Evolutionary conservation across 108 stramenopile species (phyloP).

Genomic region (Asterionellopsis glacialis): DNA sequence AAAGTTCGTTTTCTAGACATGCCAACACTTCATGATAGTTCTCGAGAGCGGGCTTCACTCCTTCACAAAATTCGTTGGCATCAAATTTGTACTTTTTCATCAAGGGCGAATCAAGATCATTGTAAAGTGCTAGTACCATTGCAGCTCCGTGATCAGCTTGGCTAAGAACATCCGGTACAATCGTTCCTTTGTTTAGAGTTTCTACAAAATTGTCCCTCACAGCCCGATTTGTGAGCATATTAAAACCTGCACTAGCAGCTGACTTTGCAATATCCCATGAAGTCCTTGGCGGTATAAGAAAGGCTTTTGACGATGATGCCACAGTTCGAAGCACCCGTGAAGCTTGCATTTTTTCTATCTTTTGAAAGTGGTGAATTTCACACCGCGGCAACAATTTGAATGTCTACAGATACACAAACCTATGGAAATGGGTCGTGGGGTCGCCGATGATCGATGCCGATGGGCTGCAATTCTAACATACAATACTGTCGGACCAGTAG

Average conservation of each 20-base stretch:
- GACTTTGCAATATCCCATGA: constrained; percentile 23
- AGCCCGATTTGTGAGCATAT: constrained; percentile 17
- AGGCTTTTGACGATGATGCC: constrained; percentile 6
- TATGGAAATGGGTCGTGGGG: too few species aligned
- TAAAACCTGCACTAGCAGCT: constrained; percentile 17
- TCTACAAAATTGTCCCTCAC: constrained; percentile 20
- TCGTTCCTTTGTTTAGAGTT: constrained; percentile 37
- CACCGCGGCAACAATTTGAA: too few species aligned
- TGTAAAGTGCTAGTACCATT: constrained; percentile 52
- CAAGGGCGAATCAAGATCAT: constrained; percentile 61
- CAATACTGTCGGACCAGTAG: too few species aligned
- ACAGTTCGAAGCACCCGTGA: too few species aligned
- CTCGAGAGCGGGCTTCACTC: constrained; percentile 65
- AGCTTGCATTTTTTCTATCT: too few species aligned
- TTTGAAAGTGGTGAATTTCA: too few species aligned
- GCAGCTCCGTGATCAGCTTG: constrained; percentile 56
- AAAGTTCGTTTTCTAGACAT: too few species aligned
- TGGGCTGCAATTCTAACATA: too few species aligned
- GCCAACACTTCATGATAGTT: constrained; percentile 47
- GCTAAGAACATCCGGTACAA: constrained; percentile 52
- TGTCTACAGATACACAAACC: too few species aligned
- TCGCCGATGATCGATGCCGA: too few species aligned
- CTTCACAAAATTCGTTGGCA: constrained; percentile 51
- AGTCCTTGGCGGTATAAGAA: constrained; percentile 27
- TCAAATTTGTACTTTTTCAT: constrained; percentile 52